Conservation (phyloP, 441 rosid genomes). For the Pelargonium fulgidum region DNA sequence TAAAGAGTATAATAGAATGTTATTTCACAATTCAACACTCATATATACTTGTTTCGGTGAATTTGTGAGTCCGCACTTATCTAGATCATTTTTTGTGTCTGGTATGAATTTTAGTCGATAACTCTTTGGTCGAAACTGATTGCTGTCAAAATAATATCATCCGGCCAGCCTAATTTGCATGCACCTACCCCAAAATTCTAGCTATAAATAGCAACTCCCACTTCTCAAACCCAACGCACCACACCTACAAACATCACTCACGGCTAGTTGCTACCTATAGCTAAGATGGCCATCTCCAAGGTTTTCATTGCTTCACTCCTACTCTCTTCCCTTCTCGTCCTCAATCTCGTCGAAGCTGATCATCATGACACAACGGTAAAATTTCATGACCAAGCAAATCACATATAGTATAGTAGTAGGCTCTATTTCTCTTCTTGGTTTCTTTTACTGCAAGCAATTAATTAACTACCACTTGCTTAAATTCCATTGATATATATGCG, state of each 20-base stretch:
- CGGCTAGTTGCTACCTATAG: too few relatives aligned
- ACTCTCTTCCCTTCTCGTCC: conserved; percentile 40
- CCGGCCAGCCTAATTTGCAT: too few relatives aligned
- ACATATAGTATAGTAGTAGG: neutral
- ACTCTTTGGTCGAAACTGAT: too few relatives aligned
- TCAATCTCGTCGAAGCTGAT: conserved; percentile 41
- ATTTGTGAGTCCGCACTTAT: too few relatives aligned
- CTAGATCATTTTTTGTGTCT: too few relatives aligned
- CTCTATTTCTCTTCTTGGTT: neutral
- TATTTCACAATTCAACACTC: too few relatives aligned
- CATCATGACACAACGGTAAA: conserved; percentile 20
- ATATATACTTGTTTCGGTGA: too few relatives aligned
- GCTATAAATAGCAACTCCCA: conserved; percentile 1
- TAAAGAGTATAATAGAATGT: too few relatives aligned
- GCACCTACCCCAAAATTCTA: neutral
- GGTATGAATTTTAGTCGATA: too few relatives aligned
- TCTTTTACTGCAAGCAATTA: too few relatives aligned
- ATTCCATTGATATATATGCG: neutral
- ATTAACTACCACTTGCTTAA: neutral
- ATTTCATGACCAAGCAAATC: conserved; percentile 5
- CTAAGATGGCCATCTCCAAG: conserved; percentile 43
- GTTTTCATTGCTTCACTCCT: conserved; percentile 42
- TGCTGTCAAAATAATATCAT: too few relatives aligned
- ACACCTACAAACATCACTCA: neutral
- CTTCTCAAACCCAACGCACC: neutral